A percentile compares a stretch with the other conserved stretches of the same genome.
These are phyloP conservation scores for Sesbania bispinosa DNA, from an alignment of 306 rosid species.

Conservation along the genomic window DNA sequence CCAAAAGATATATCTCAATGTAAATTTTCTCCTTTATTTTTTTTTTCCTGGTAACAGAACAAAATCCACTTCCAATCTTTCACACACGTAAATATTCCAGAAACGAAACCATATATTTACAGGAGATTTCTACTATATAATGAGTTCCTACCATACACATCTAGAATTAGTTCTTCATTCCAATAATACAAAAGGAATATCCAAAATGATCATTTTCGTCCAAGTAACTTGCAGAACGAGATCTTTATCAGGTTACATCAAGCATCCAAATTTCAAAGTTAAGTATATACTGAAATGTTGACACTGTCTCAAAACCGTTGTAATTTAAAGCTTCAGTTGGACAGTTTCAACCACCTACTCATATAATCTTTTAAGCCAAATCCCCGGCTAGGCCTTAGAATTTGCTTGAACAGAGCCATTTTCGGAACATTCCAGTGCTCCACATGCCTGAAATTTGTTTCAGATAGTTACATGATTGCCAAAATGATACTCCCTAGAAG, in stretches of 20 bases:
- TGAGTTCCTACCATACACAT: neutral
- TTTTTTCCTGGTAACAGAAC: neutral
- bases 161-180: neutral
- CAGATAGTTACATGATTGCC: neutral
- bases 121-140: neutral
- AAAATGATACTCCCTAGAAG: conserved; percentile 12
- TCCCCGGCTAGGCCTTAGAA: conserved; percentile 68
- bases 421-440: conserved; percentile 98
- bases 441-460: conserved; percentile 58
- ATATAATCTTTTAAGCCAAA: conserved; percentile 46
- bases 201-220: neutral
- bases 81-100: neutral
- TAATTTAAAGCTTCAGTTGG: conserved; percentile 22
- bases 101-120: conserved; percentile 18
- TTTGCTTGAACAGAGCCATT: conserved; percentile 80
- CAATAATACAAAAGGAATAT: neutral
- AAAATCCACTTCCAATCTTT: neutral
- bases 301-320: neutral
- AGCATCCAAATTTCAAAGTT: neutral
- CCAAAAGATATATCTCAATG: too few relatives aligned
- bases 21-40: neutral
- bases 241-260: neutral
- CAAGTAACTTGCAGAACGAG: neutral
- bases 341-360: conserved; percentile 38
- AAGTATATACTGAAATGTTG: neutral